Conservation (phyloP, 2,329 filamentous ascomycete species). For the Knoxdaviesia capensis region DNA sequence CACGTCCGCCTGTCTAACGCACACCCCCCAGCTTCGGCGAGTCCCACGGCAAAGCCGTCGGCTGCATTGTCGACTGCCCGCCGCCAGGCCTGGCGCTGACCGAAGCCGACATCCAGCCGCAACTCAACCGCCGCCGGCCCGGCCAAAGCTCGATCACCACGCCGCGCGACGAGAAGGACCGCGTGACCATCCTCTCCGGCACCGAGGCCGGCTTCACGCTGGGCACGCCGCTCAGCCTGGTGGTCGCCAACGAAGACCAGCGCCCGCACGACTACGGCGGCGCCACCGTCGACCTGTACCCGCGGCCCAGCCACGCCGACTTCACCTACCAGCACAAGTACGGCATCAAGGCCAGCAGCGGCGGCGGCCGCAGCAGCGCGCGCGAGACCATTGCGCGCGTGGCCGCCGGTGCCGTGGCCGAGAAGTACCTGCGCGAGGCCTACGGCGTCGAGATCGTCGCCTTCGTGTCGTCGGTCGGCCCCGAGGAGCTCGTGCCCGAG, state of each 20-base stretch:
- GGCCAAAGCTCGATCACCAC: conserved; percentile 84
- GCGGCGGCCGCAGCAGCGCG: conserved; percentile 80
- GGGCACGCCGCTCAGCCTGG: conserved; percentile 74
- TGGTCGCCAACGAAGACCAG: conserved; percentile 84
- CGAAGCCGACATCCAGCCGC: conserved; percentile 76
- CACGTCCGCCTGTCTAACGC: background rate
- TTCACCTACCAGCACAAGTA: conserved; percentile 98
- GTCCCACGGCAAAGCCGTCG: conserved; percentile 81
- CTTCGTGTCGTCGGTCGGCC: conserved; percentile 70
- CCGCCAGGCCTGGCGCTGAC: conserved; percentile 74
- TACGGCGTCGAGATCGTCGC: conserved; percentile 83
- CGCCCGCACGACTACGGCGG: conserved; percentile 79
- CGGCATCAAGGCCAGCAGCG: conserved; percentile 75
- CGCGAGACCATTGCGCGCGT: conserved; percentile 88
- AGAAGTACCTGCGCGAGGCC: conserved; percentile 69
- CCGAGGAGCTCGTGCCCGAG: conserved; percentile 55
- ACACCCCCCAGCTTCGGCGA: conserved; percentile 22
- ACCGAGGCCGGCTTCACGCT: conserved; percentile 79
- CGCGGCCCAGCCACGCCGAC: conserved; percentile 81
- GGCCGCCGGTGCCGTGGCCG: conserved; percentile 76
- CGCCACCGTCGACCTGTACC: conserved; percentile 79
- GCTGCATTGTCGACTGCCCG: conserved; percentile 84
- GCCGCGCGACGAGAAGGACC: conserved; percentile 80
- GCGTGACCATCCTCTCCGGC: conserved; percentile 79
- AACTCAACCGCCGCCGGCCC: conserved; percentile 77